Evolutionary conservation across 371 early-diverging fungal genomes (phyloP).

Genomic region (Coemansia sp.): DNA sequence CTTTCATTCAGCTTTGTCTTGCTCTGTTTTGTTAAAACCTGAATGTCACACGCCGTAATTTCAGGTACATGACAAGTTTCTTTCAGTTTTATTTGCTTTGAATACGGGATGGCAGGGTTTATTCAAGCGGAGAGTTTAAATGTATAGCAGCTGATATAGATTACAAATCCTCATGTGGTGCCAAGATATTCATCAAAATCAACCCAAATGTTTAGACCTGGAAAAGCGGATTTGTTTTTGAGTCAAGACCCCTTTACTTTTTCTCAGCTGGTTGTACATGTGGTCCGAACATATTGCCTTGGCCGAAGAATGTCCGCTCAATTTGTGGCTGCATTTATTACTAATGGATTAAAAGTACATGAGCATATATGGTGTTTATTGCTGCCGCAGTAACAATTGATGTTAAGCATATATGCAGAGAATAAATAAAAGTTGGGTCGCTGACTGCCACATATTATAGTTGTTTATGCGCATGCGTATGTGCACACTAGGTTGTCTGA

Average conservation of each 20-base stretch:
- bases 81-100: not conserved
- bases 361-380: not conserved
- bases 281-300: not conserved
- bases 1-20: not conserved
- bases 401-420: not conserved
- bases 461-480: not conserved
- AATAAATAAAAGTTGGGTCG: not conserved
- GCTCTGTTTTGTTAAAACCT: not conserved
- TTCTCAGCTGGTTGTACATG: not conserved
- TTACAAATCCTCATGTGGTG: conserved; percentile 1
- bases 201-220: not conserved
- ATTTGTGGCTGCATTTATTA: conserved; percentile 3
- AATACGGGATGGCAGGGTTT: not conserved
- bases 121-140: not conserved
- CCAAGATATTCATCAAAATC: not conserved
- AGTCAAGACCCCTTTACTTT: not conserved
- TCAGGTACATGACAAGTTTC: not conserved
- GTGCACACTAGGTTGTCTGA: conserved; percentile 1
- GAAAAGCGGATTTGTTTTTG: not conserved
- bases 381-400: not conserved
- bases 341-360: not conserved
- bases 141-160: not conserved
- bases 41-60: not conserved
- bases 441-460: not conserved
- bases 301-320: not conserved